Conservation (phyloP, 2,329 filamentous ascomycete genomes). For the Botrytis deweyae region DNA sequence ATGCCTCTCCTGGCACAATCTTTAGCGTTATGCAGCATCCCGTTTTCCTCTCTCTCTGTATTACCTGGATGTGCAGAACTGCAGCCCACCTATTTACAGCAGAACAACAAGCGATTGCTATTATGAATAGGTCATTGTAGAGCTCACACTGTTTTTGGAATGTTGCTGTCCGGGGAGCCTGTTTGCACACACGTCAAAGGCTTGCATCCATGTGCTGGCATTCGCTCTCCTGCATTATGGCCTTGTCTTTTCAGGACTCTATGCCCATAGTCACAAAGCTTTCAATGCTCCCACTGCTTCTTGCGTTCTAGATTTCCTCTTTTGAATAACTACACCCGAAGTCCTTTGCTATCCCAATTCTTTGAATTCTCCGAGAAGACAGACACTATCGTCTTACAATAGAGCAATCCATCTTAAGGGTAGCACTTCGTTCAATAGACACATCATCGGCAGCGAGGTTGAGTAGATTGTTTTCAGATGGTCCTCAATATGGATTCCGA, state of each 20-base stretch:
- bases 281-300: conserved; percentile 11
- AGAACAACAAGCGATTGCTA: conserved; percentile 33
- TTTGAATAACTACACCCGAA: conserved; percentile 38
- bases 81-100: conserved; percentile 20
- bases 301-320: conserved; percentile 19
- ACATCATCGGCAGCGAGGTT: conserved; percentile 29
- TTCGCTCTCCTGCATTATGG: conserved; percentile 35
- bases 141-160: conserved; percentile 23
- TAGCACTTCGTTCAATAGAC: conserved; percentile 31
- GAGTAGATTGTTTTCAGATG: conserved; percentile 28
- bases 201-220: conserved; percentile 39
- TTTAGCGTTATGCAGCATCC: conserved; percentile 29
- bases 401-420: conserved; percentile 33
- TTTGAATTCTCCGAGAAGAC: conserved; percentile 36
- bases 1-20: conserved; percentile 21
- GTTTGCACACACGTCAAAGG: conserved; percentile 34
- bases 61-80: conserved; percentile 24
- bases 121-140: conserved; percentile 19
- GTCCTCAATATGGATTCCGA: conserved; percentile 34
- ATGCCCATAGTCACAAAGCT: conserved; percentile 24
- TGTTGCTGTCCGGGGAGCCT: conserved; percentile 37
- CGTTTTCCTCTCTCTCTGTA: conserved; percentile 21
- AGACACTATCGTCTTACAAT: conserved; percentile 33
- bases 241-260: conserved; percentile 28
- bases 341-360: conserved; percentile 37